Evolutionary conservation across 1,139 yeast genomes (phyloP), one percentile per base, ranked within the genome.

Genomic region (Zygosaccharomyces pseudobailii): DNA sequence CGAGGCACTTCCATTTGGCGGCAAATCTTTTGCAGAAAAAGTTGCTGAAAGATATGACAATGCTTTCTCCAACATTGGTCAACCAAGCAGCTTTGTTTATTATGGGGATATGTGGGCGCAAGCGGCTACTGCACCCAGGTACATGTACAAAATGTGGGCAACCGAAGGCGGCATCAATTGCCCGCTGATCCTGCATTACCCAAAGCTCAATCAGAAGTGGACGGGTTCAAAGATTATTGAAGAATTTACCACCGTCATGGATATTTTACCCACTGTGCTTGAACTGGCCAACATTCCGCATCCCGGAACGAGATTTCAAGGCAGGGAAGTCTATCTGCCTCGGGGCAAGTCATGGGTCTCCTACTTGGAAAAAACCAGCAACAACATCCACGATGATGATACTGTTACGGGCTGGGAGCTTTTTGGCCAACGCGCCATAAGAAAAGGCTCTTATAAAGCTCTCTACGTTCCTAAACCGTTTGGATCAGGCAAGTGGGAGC

Each of bases 71-170:
- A 78, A 78, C 57, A 69, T 78, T 49, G 83, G 83, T 4, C 70
- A 69, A 32, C 54, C 55, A 40, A 66, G 78, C 53, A 75, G 80
- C 2, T 78, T 76, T 56, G 73, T 71, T 6, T 74, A 73, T 70
- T 79, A 78, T 52, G 75, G 78, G 1, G 80, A 79, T 49, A 75
- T 78, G 56, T 78, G 83, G 83, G 83, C 83, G 0, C 82, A 78
- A 53, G 83, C 82, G n/a, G 80, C 82, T 5, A 78, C 82, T 17
- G 79, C 82, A 2, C 82, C 82, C 4, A 67, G 73, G 35, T 67
- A 71, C 46, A 74, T 75, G 74, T 76, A 71, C 59, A 78, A 78
- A 55, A 68, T 67, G 66, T 76, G 78, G 74, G 69, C 79, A 0
- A 47, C 49, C 6, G 82, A 78, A 59, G 83, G 83, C 33, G 83